phyloP scores from a whole-genome alignment of 1,284 basidiomycete species.

The Inonotus hispidus region DNA sequence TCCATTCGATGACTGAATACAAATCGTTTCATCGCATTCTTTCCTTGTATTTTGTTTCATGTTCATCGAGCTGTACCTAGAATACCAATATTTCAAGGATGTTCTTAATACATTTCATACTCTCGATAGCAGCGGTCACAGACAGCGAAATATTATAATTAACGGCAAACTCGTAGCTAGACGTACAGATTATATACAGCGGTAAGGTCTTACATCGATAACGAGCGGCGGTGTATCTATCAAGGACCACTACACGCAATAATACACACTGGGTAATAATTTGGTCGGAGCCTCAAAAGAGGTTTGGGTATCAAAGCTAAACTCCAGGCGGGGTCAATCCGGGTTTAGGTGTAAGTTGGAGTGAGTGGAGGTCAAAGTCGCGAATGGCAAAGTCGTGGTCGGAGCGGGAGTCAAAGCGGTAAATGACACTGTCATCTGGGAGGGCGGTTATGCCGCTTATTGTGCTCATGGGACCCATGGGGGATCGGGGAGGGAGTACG shows the following conservation, averaged over 20 bases:
- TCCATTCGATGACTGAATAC: constrained; percentile 51
- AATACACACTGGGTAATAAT: neutral
- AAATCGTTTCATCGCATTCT: neutral
- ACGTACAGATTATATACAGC: constrained; percentile 2
- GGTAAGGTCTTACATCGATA: neutral
- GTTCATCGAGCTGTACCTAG: neutral
- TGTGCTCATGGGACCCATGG: neutral
- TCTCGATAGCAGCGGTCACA: neutral
- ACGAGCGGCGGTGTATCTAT: neutral
- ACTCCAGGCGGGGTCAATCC: constrained; percentile 1
- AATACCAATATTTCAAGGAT: neutral
- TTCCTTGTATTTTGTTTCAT: neutral
- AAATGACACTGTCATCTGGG: constrained; percentile 13
- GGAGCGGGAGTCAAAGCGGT: constrained; percentile 5
- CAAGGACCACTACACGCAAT: neutral
- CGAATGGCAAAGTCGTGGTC: neutral
- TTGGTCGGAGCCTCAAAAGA: neutral
- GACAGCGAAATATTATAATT: neutral
- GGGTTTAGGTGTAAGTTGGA: constrained; percentile 1
- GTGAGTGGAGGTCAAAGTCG: neutral
- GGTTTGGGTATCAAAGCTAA: neutral
- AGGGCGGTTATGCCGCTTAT: neutral
- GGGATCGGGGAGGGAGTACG: constrained; percentile 4
- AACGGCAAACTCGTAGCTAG: neutral
- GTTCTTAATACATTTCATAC: neutral